phyloP scores from a whole-genome alignment of 352 stramenopile genomes.

The Globisporangium nunn region DNA sequence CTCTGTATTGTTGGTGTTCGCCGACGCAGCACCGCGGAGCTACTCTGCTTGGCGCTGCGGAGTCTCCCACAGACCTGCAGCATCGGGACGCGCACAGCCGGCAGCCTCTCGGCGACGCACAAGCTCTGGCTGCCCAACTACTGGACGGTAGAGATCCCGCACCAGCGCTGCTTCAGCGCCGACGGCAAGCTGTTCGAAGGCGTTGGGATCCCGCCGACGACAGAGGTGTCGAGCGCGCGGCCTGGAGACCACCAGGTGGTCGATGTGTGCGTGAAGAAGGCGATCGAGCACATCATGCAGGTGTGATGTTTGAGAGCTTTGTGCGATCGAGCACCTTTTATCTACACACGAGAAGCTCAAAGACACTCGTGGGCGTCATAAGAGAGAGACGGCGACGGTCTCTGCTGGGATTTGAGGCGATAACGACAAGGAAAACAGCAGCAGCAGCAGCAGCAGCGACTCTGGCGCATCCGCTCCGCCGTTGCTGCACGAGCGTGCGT shows the following conservation, averaged over 20 bases:
- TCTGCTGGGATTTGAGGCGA: neutral
- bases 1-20: neutral
- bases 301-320: conserved; percentile 12
- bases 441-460: neutral
- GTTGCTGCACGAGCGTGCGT: neutral
- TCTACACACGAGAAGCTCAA: neutral
- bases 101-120: conserved; percentile 50
- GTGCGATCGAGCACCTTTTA: too few species aligned
- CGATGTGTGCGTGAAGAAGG: conserved; percentile 59
- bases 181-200: conserved; percentile 55
- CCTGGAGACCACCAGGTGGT: conserved; percentile 18
- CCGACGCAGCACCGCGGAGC: conserved; percentile 49
- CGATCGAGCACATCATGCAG: conserved; percentile 67
- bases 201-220: conserved; percentile 50
- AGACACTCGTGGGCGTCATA: neutral
- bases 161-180: conserved; percentile 62
- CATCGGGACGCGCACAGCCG: conserved; percentile 49
- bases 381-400: neutral
- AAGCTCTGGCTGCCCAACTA: conserved; percentile 75
- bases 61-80: conserved; percentile 51
- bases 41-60: conserved; percentile 64
- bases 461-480: neutral
- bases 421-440: neutral
- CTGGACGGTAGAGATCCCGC: conserved; percentile 76
- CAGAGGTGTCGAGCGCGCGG: conserved; percentile 19